Base-by-base conservation (phyloP, 768 basidiomycete genomes). In the Pilatotrama ljubarskyi region DNA sequence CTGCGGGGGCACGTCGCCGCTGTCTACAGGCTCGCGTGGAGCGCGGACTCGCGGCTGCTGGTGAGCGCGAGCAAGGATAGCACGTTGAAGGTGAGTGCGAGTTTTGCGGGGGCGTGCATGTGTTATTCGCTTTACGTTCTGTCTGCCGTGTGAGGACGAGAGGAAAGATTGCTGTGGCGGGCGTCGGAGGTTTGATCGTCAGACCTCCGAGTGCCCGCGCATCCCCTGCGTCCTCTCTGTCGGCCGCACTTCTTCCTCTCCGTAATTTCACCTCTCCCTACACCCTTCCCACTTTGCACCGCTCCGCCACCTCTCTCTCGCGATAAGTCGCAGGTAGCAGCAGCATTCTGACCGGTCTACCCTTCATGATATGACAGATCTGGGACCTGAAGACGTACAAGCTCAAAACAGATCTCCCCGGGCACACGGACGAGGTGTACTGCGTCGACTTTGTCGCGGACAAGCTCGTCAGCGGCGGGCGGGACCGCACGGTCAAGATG, bases 361-460 rank as follows among this genome's bases (percentile, higher is more conserved):
- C 2, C 26, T 26, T 11, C 8, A 32, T 32, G 29, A 4, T 10
- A 17, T 25, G 9, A 17, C 72, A 94, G 94, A 87, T 98, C 22
- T 98, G 96, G 96, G 93, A 97, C 73, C 79, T 98, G 55, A 95
- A 93, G 73, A 98, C 94, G 6, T 93, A 92, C 74, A 98, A 99
- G 75, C 85, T 99, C 62, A 91, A 93, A 70, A 86, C 83, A 7
- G 96, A 99, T 72, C 84, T 99, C 17, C 93, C 95, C 0, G 96
- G 96, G 18, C 96, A 99, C 71, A 91, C 90, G 1, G 96, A 99
- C 66, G 96, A 99, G 72, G 95, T 99, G 36, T 98, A 98, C 75
- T 98, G 96, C 69, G 96, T 99, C 15, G 96, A 98, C 74, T 99
- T 97, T 70, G 95, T 99, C 1, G 95, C 95, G 0, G 96, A 99